A percentile compares a stretch with the other conserved stretches of the same genome.
These are phyloP conservation scores for Naematelia aurantialba DNA, from an alignment of 768 basidiomycete genomes.

Conservation along the genomic window DNA sequence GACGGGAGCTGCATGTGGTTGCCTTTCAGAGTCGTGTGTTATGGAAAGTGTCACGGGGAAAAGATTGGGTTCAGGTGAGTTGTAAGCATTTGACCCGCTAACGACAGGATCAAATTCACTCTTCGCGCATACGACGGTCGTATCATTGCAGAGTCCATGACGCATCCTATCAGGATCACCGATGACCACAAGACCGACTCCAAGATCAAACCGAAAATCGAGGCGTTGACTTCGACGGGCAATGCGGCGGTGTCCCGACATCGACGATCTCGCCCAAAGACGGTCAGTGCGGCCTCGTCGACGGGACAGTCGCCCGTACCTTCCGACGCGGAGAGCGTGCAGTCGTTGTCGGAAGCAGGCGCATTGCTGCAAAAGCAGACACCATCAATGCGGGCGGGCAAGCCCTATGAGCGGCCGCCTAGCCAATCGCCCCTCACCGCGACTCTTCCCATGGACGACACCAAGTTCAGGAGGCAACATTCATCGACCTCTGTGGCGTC, in stretches of 20 bases:
- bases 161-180: slow-evolving; percentile 94
- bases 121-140: slow-evolving; percentile 76
- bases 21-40: slow-evolving; percentile 95
- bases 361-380: slow-evolving; percentile 36
- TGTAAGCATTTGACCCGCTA: slow-evolving; percentile 1
- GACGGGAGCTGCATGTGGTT: slow-evolving; percentile 73
- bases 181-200: slow-evolving; percentile 88
- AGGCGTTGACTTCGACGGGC: slow-evolving; percentile 9
- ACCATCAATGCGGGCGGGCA: slow-evolving; percentile 27
- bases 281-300: slow-evolving; percentile 22
- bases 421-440: slow-evolving; percentile 27
- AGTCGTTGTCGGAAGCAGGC: slow-evolving; percentile 40
- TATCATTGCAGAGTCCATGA: slow-evolving; percentile 73
- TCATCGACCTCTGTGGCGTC: slow-evolving; percentile 23
- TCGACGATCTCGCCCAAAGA: slow-evolving; percentile 33
- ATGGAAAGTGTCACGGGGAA: slow-evolving; percentile 97
- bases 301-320: slow-evolving; percentile 33
- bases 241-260: slow-evolving; percentile 18
- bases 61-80: slow-evolving; percentile 75
- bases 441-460: slow-evolving; percentile 8
- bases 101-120: slow-evolving; percentile 69
- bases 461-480: slow-evolving; percentile 21
- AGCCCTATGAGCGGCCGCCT: slow-evolving; percentile 42
- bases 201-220: slow-evolving; percentile 27
- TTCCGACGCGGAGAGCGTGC: slow-evolving; percentile 40